Base-by-base conservation (phyloP, 768 basidiomycete species). In the Multifurca ochricompacta region DNA sequence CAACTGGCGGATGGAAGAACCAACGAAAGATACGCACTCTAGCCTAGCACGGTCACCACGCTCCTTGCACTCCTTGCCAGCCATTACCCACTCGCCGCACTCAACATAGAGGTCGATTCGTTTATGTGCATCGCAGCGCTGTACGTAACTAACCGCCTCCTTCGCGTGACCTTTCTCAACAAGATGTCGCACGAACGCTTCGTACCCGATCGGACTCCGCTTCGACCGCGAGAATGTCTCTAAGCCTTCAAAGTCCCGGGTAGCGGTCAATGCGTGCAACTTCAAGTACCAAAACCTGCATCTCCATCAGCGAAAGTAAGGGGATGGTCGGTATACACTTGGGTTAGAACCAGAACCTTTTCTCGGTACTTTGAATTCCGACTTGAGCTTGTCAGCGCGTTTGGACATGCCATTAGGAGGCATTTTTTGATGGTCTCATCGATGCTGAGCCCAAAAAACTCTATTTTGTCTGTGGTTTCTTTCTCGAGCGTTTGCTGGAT, bases 131-230 rank as follows among this genome's bases (percentile, higher is more conserved):
- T 98, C 96, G 63, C 95, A 98, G 27, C 83, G 81, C 2, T 83
- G 69, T 19, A 98, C 88, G 65, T 86, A 98, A 4, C 71, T 53
- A 1, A 81, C 72, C 3, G 91, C 96, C 65, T 95, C 87, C 64
- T 80, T 88, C 25, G 68, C 63, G 66, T 85, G 82, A 0, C 89
- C 90, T 35, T 82, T 80, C 46, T 81, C 76, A 27, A 89, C 78
- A 34, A 96, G 76, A 60, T 89, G 82, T 34, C 75, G 80, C 23
- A 93, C 91, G 66, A 92, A 92, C 0, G 86, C 78, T 65, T 97
- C 94, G 64, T 95, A 98, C 1, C 96, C 95, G 54, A 98, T 97
- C 4, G 95, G 94, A 67, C 87, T 91, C 61, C 91, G 80, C 69
- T 81, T 93, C 32, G 85, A 87, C 62, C 83, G 87, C 1, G 92